A percentile compares a stretch with the other conserved stretches of the same genome.
These are phyloP conservation scores for Poronia punctata DNA, from an alignment of 495 filamentous ascomycete species.

Conservation along the genomic window DNA sequence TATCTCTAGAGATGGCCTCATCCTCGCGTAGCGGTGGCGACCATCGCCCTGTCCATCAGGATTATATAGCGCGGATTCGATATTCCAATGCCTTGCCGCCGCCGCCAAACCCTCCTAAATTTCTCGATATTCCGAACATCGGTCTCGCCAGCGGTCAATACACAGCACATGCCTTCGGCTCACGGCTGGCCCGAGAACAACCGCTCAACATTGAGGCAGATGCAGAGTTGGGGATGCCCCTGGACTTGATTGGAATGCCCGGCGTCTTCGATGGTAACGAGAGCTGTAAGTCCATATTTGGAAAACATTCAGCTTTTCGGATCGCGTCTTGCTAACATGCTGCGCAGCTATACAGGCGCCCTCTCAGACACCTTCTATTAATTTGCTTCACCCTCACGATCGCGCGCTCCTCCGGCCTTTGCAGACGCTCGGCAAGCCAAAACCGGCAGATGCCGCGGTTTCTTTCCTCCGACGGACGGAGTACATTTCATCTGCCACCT, in stretches of 20 bases:
- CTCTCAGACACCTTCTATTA: slow-evolving; percentile 57
- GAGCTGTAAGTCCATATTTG: slow-evolving; percentile 58
- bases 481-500: slow-evolving; percentile 73
- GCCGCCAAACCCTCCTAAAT: slow-evolving; percentile 87
- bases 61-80: slow-evolving; percentile 90
- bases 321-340: slow-evolving; percentile 13
- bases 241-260: slow-evolving; percentile 91
- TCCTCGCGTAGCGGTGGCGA: slow-evolving; percentile 42
- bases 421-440: slow-evolving; percentile 72
- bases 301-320: neutral
- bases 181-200: slow-evolving; percentile 79
- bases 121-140: slow-evolving; percentile 90
- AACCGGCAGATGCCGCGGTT: slow-evolving; percentile 55
- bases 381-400: slow-evolving; percentile 75
- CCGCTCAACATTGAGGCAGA: slow-evolving; percentile 95
- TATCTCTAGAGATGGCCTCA: slow-evolving; percentile 34
- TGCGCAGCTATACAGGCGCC: slow-evolving; percentile 71
- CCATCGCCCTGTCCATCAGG: slow-evolving; percentile 69
- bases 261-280: slow-evolving; percentile 93
- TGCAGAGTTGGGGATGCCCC: slow-evolving; percentile 94
- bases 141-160: slow-evolving; percentile 77
- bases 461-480: slow-evolving; percentile 95
- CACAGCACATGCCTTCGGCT: slow-evolving; percentile 79
- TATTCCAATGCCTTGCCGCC: slow-evolving; percentile 93
- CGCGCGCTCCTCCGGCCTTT: slow-evolving; percentile 72